Conservation (phyloP, 2,329 filamentous ascomycete genomes). For the Exophiala alcalophila region DNA sequence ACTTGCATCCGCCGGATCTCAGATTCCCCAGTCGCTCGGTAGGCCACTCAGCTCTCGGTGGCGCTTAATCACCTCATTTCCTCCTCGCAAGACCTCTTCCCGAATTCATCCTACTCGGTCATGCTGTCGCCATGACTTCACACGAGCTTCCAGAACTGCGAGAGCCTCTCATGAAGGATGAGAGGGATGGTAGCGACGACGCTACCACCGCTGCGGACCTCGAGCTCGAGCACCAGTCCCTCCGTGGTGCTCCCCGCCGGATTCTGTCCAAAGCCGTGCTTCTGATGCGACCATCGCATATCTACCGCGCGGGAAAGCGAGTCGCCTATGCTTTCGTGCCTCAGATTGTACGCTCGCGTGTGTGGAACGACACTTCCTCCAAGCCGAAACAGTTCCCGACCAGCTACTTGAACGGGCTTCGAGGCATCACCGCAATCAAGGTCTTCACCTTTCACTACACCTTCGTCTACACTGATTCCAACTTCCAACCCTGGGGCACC, state of each 20-base stretch:
- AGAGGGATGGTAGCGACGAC: constrained; percentile 9
- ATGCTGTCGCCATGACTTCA: constrained; percentile 9
- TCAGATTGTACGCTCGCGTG: constrained; percentile 20
- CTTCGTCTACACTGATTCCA: constrained; percentile 44
- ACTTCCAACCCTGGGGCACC: constrained; percentile 39
- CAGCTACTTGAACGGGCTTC: constrained; percentile 37
- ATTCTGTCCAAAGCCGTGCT: constrained; percentile 17
- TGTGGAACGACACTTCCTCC: constrained; percentile 26
- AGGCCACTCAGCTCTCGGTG: too few species aligned
- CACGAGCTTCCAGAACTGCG: constrained; percentile 6
- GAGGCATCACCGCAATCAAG: constrained; percentile 45
- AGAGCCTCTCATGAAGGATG: constrained; percentile 14
- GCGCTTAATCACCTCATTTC: not conserved
- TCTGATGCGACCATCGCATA: constrained; percentile 21
- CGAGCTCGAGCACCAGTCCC: constrained; percentile 5
- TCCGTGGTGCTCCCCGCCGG: constrained; percentile 8
- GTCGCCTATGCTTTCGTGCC: constrained; percentile 28
- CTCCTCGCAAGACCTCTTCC: not conserved
- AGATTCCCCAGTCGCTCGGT: too few species aligned
- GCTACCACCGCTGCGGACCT: constrained; percentile 3
- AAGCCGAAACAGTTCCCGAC: constrained; percentile 27
- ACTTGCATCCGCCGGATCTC: too few species aligned
- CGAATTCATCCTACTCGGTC: not conserved
- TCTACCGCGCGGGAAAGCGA: constrained; percentile 21
- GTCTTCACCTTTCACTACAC: constrained; percentile 47